Evolutionary conservation across 108 stramenopile species (phyloP), one percentile per base, ranked within the genome.

Genomic region (Nannochloropsis oceanica): DNA sequence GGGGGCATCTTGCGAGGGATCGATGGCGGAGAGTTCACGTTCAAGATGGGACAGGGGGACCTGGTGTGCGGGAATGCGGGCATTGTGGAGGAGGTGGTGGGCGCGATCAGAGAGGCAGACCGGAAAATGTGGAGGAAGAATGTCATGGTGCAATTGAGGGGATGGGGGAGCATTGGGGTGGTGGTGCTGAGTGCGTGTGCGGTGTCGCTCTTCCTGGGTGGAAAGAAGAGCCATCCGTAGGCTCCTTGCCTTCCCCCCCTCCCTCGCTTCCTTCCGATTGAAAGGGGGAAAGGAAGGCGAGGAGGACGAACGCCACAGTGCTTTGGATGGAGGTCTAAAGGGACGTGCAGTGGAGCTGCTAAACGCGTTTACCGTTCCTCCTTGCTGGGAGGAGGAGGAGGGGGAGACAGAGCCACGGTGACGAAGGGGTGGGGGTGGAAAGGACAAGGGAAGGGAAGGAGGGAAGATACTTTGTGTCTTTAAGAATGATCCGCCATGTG

Each of bases 31-130:
- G 82, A 82, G 24, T 87, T 87, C 11, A 82, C 27, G 11, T 43
- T 87, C 43, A 59, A 27, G 43, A 82, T 82, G 24, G 86, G 86
- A 11, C 82, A 87, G 79, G 86, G 86, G 20, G n/a, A 83, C 73
- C 82, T 87, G 82, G 86, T 87, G 12, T 87, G 86, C 43, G 86
- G 86, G 27, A 82, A 50, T 79, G 83, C 79, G 43, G 43, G 73
- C 44, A 43, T 87, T 18, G 86, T 87, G 25, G 79, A 25, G 34
- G 82, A 87, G 43, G 86, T 87, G n/a, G 82, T 82, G 73, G 46
- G 44, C 20, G 86, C 86, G 27, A 20, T 87, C 12, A 79, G 44
- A 73, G 86, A 44, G 24, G 86, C 86, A 7, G 86, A 87, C 83
- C 13, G 43, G 20, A 73, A 73, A 7, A 73, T 73, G 59, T 73